phyloP scores from a whole-genome alignment of 2,329 filamentous ascomycete species.

The Pseudopithomyces chartarum region DNA sequence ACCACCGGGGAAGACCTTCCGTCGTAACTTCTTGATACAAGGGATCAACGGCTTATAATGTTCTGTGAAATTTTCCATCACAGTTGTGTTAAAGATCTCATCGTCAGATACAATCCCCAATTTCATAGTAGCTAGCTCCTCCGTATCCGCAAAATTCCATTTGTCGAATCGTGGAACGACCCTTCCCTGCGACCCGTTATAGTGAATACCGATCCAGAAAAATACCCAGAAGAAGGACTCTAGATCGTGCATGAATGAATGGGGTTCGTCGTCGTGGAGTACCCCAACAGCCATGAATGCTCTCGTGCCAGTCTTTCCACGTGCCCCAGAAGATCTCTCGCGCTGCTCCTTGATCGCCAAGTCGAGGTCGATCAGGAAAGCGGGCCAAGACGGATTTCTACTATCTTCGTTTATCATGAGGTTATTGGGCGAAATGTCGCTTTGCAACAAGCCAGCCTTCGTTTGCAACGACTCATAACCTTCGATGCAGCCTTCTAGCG shows the following conservation, averaged over 20 bases:
- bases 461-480: background rate
- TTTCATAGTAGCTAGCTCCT: background rate
- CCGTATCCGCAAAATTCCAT: background rate
- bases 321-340: background rate
- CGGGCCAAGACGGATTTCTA: background rate
- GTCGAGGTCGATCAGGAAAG: background rate
- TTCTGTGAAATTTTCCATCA: conserved; percentile 41
- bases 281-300: background rate
- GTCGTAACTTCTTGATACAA: conserved; percentile 47
- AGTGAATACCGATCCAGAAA: background rate
- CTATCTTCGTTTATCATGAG: background rate
- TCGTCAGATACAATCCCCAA: background rate
- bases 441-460: background rate
- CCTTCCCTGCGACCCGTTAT: background rate
- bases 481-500: background rate
- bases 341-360: background rate
- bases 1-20: conserved; percentile 41
- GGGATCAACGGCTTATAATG: conserved; percentile 46
- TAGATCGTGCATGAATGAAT: background rate
- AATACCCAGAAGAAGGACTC: background rate
- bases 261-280: background rate
- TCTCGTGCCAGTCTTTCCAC: background rate
- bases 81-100: too few species aligned
- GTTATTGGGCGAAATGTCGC: too few species aligned
- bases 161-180: background rate